Evolutionary conservation across 768 basidiomycete species (phyloP), one percentile per base, ranked within the genome.

Genomic region (Tulasnella calospora): DNA sequence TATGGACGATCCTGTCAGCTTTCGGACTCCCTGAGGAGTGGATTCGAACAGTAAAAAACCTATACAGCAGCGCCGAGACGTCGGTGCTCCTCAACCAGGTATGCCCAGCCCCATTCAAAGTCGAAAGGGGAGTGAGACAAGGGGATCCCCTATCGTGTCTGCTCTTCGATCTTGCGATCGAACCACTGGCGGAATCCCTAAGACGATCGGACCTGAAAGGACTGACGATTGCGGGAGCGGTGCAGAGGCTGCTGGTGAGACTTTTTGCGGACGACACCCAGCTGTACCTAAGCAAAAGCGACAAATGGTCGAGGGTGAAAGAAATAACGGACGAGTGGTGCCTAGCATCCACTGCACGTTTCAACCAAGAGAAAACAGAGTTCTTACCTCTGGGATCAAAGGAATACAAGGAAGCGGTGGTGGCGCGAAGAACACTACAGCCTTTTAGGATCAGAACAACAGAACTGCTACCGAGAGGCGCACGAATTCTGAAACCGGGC

Each of bases 201-300:
- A 30, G 67, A 30, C 9, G 61, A 15, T 77, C 76, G 8, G 4
- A 13, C 17, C 41, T 79, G 23, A 67, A 79, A 72, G 78, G 79
- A 36, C 40, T 79, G 4, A 71, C 71, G n/a, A 77, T 79, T n/a
- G 27, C 13, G n/a, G 78, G 44, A 21, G 21, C n/a, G 8, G 67
- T 27, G 5, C 12, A 71, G 27, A 79, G 77, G 51, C n/a, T 78
- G 40, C 19, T 79, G 17, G 33, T 9, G 10, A 40, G 55, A 2
- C 78, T 79, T 1, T 80, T 80, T 51, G 61, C 79, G 6, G 73
- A 36, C 10, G 72, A 81, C 80, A 55, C 80, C n/a, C 13, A 73
- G n/a, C 23, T n/a, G 0, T 46, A 81, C 3, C 27, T 75, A 0
- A 30, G 13, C 2, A 81, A 71, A 3, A 73, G 81, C 35, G 27